These are phyloP conservation scores for Moricandia arvensis DNA, from an alignment of 345 rosid species.

Conservation along the genomic window DNA sequence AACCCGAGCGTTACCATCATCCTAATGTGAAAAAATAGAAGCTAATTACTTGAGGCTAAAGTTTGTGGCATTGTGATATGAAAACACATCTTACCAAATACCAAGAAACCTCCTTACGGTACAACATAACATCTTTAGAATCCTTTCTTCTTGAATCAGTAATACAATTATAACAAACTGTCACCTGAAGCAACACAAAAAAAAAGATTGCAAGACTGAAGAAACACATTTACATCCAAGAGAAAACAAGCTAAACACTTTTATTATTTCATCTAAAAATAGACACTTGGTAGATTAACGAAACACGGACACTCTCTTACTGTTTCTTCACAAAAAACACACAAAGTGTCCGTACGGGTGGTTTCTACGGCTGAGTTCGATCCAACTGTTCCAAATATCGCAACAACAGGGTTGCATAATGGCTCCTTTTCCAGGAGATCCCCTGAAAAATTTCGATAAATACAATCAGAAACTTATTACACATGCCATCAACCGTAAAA, in stretches of 20 bases:
- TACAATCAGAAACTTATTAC: not conserved
- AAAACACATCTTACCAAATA: not conserved
- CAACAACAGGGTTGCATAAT: not conserved
- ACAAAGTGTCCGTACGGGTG: not conserved
- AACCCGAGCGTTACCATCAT: not conserved
- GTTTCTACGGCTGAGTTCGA: not conserved
- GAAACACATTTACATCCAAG: not conserved
- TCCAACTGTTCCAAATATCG: not conserved
- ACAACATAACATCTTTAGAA: not conserved
- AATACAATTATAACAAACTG: not conserved
- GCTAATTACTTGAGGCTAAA: not conserved
- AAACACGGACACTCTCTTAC: not conserved
- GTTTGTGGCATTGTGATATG: not conserved
- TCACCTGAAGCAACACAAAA: not conserved
- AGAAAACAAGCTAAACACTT: not conserved
- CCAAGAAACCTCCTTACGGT: not conserved
- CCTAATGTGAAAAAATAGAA: not conserved
- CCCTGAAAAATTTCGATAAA: not conserved
- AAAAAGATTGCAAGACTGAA: not conserved
- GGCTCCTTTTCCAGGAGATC: not conserved
- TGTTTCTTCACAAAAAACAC: not conserved
- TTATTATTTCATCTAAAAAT: too few relatives aligned
- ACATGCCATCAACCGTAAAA: not conserved
- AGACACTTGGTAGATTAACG: not conserved
- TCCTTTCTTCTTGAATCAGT: not conserved